Base-by-base conservation (phyloP, 352 stramenopile species). In the Globisporangium irregulare region DNA sequence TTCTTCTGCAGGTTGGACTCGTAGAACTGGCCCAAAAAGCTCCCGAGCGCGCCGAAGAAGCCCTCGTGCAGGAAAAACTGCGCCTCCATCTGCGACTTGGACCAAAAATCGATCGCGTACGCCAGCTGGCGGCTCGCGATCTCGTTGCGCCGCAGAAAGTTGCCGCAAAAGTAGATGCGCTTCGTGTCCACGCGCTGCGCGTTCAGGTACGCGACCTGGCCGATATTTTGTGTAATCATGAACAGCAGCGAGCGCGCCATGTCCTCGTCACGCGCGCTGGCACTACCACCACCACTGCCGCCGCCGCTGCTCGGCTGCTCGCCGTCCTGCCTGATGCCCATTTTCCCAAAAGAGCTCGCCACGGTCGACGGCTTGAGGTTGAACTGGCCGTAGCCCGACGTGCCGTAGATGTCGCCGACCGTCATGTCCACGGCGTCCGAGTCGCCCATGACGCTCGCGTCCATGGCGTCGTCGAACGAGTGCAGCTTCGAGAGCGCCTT, bases 141-240 rank as follows among this genome's bases (percentile, higher is more conserved):
- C 67, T 98, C 91, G 70, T 99, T 99, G 59, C 98, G 87, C 51
- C 97, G 91, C 63, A 99, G 73, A 64, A 99, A 99, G 70, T 98
- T 99, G 60, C 94, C 94, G 10, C 90, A 94, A 76, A 98, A 98
- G 72, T 98, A 97, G 72, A 99, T 99, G 24, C 94, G 86, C 34
- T 81, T 79, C 24, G 94, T 98, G 46, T 93, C 82, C 74, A 94
- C 88, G 22, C 97, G 83, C 71, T 94, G 84, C 15, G 98, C 97
- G 78, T 98, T 99, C 25, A 99, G 77, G 76, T 98, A 98, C 22
- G 97, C 96, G 6, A 99, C 68, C 64, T 92, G 84, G 20, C 95
- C 97, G 69, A 99, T 94, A 78, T 99, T 99, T 68, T 99, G 98
- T 25, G 98, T 99, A 56, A 99, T 97, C 97, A 99, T 99, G 38